Percentiles rank a stretch among this genome's conserved stretches.
These are phyloP conservation scores for Aphanomyces invadans DNA, from an alignment of 352 stramenopile genomes.

Conservation along the genomic window DNA sequence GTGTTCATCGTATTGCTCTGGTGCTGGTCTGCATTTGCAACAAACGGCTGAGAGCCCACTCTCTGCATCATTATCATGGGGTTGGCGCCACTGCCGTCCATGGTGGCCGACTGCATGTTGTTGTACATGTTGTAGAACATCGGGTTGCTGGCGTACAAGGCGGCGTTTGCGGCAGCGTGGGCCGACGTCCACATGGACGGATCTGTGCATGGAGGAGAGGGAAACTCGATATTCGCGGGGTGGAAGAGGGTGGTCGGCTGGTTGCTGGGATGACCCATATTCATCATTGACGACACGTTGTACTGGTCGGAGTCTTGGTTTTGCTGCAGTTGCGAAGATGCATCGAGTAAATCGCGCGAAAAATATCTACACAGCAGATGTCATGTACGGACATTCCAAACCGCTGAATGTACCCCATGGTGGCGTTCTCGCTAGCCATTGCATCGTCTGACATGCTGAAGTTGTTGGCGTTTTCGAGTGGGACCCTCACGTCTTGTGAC, in stretches of 20 bases:
- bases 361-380: conserved; percentile 55
- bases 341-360: conserved; percentile 24
- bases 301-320: too few species aligned
- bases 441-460: too few species aligned
- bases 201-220: neutral
- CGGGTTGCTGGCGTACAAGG: neutral
- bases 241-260: too few species aligned
- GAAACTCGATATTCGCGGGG: conserved; percentile 27
- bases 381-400: too few species aligned
- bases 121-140: conserved; percentile 20
- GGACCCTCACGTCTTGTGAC: neutral
- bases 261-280: too few species aligned
- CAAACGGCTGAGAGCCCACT: too few species aligned
- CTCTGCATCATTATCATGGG: neutral
- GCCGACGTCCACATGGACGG: neutral
- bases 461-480: too few species aligned
- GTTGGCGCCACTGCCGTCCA: neutral
- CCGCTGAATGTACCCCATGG: neutral
- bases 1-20: too few species aligned
- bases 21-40: too few species aligned
- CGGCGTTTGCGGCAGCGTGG: neutral
- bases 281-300: too few species aligned
- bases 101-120: neutral
- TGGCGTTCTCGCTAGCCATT: neutral
- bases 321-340: too few species aligned